These are phyloP conservation scores for Fusarium citri DNA, from an alignment of 2,329 filamentous ascomycete genomes.

Conservation along the genomic window DNA sequence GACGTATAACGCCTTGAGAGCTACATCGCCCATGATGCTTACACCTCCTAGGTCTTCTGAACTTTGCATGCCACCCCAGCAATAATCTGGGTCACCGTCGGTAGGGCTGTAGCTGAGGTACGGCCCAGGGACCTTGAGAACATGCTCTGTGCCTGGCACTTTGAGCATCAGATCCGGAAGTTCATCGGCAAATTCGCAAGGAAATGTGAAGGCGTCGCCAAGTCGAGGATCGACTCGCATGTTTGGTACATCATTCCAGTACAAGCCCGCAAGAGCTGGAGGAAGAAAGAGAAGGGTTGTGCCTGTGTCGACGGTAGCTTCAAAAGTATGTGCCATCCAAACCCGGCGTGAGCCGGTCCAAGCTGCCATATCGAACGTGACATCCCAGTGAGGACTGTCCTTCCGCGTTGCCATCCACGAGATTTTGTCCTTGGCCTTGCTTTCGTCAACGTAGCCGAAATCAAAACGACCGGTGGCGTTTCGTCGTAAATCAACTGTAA, in stretches of 20 bases:
- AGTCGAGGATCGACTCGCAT: slow-evolving; percentile 60
- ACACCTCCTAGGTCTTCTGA: slow-evolving; percentile 56
- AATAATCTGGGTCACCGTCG: slow-evolving; percentile 63
- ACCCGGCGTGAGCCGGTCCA: slow-evolving; percentile 60
- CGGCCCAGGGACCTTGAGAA: slow-evolving; percentile 64
- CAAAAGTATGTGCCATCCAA: slow-evolving; percentile 60
- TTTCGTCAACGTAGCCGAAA: slow-evolving; percentile 62
- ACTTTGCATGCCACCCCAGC: slow-evolving; percentile 82
- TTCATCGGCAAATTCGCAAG: slow-evolving; percentile 63
- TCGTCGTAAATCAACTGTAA: slow-evolving; percentile 63
- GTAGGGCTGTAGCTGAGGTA: slow-evolving; percentile 67
- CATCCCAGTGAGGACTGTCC: slow-evolving; percentile 54
- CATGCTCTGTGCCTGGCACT: slow-evolving; percentile 61
- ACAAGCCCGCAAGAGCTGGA: slow-evolving; percentile 65
- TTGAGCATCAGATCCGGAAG: slow-evolving; percentile 70
- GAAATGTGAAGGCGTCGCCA: slow-evolving; percentile 66
- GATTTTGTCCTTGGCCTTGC: slow-evolving; percentile 55
- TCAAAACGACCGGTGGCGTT: slow-evolving; percentile 62
- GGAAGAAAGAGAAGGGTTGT: slow-evolving; percentile 74
- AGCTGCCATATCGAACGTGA: slow-evolving; percentile 61
- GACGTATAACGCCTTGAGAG: slow-evolving; percentile 81
- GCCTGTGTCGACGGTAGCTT: slow-evolving; percentile 75
- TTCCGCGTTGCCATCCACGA: slow-evolving; percentile 55
- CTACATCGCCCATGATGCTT: slow-evolving; percentile 81
- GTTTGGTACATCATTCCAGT: slow-evolving; percentile 67